Conservation (phyloP, 2,329 filamentous ascomycete species). For the Penicillium sp. region DNA sequence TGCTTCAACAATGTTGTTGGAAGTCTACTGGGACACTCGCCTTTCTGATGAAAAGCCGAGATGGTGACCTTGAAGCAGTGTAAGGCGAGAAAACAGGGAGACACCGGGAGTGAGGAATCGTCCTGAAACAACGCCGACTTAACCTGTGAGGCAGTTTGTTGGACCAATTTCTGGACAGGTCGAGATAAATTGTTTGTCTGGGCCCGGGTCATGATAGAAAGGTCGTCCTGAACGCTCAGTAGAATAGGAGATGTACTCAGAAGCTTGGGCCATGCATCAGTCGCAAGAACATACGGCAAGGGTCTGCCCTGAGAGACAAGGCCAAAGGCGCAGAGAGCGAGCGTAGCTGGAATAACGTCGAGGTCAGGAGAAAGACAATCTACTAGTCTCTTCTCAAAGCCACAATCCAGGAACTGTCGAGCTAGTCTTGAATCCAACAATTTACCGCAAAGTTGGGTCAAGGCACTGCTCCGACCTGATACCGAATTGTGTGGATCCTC, state of each 20-base stretch:
- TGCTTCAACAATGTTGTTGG: constrained; percentile 24
- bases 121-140: constrained; percentile 25
- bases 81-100: constrained; percentile 33
- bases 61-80: constrained; percentile 31
- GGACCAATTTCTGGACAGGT: constrained; percentile 27
- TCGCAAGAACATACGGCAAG: constrained; percentile 27
- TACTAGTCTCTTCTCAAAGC: constrained; percentile 64
- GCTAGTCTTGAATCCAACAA: constrained; percentile 42
- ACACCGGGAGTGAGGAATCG: constrained; percentile 17
- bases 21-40: constrained; percentile 26
- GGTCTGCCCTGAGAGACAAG: constrained; percentile 27
- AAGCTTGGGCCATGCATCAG: constrained; percentile 31
- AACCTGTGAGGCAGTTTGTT: constrained; percentile 22
- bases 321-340: constrained; percentile 32
- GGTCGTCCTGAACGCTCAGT: constrained; percentile 27
- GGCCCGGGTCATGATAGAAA: constrained; percentile 22
- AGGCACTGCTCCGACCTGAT: constrained; percentile 48
- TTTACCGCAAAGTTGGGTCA: constrained; percentile 53
- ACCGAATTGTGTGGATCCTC: constrained; percentile 44
- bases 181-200: constrained; percentile 28
- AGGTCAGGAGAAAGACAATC: constrained; percentile 55
- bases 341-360: constrained; percentile 44
- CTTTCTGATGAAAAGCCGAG: constrained; percentile 30
- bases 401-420: constrained; percentile 63
- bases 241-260: constrained; percentile 26